These are phyloP conservation scores for Glycine tomentella DNA, from an alignment of 306 rosid genomes.

Conservation along the genomic window DNA sequence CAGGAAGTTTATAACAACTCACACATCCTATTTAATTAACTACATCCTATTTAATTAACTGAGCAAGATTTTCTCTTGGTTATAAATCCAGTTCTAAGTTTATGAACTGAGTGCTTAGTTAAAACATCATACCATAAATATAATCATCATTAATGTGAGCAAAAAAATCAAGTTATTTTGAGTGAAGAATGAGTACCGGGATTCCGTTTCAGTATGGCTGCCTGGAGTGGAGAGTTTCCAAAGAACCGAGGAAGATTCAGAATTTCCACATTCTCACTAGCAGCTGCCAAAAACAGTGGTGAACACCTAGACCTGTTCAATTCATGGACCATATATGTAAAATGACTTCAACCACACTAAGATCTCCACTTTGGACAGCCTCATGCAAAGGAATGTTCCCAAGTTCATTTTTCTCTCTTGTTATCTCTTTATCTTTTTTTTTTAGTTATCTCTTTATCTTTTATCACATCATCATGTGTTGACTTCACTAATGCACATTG, in stretches of 20 bases:
- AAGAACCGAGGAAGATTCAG: background rate
- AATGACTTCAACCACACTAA: background rate
- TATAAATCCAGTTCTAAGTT: too few relatives aligned
- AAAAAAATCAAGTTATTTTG: background rate
- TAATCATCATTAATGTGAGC: background rate
- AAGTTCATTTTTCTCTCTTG: conserved; percentile 8
- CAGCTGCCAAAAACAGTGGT: conserved; percentile 44
- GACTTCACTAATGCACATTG: background rate
- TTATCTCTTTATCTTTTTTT: background rate
- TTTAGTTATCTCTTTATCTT: too few relatives aligned
- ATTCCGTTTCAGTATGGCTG: conserved; percentile 30
- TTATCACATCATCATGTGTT: background rate
- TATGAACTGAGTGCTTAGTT: background rate
- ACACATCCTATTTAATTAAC: too few relatives aligned
- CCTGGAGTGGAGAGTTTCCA: conserved; percentile 42
- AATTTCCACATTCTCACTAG: background rate
- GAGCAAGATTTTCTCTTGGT: too few relatives aligned
- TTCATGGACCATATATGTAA: background rate
- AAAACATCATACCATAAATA: background rate
- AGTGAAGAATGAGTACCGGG: conserved; percentile 12
- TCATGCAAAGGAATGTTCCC: conserved; percentile 47
- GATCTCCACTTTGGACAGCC: conserved; percentile 24
- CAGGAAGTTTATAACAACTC: too few relatives aligned
- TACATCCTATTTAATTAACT: too few relatives aligned
- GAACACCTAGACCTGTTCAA: conserved; percentile 10